Evolutionary conservation across 805 yeast species (phyloP).

Genomic region (Ogataea thermomethanolica): DNA sequence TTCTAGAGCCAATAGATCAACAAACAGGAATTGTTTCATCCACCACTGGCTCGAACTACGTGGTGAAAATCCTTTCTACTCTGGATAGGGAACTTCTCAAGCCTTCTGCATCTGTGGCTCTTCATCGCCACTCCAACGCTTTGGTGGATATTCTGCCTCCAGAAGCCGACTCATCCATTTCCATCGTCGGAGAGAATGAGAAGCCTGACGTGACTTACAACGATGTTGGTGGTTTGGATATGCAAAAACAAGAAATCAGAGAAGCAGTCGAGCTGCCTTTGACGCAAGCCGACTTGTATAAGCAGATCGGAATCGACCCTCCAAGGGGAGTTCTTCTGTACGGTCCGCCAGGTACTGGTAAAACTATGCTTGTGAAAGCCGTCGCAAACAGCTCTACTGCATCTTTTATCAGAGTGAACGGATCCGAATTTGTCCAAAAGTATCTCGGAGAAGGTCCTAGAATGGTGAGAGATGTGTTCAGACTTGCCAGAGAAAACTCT

Average conservation of each 20-base stretch:
- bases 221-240: constrained; percentile 97
- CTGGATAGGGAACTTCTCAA: constrained; percentile 91
- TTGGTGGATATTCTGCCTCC: constrained; percentile 97
- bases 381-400: constrained; percentile 97
- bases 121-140: constrained; percentile 98
- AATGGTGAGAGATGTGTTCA: constrained; percentile 97
- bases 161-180: constrained; percentile 94
- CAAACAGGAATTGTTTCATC: constrained; percentile 95
- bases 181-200: constrained; percentile 92
- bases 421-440: constrained; percentile 97
- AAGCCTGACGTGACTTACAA: constrained; percentile 91
- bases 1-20: constrained; percentile 95
- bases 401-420: constrained; percentile 92
- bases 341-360: constrained; percentile 99
- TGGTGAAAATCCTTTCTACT: constrained; percentile 91
- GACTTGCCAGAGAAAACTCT: constrained; percentile 95
- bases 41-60: constrained; percentile 96
- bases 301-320: constrained; percentile 98
- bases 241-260: constrained; percentile 98
- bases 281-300: constrained; percentile 91
- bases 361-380: constrained; percentile 98
- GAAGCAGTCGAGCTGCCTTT: constrained; percentile 98
- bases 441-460: constrained; percentile 99
- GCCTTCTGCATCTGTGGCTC: constrained; percentile 92
- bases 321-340: constrained; percentile 96